Evolutionary conservation across 1,284 basidiomycete genomes (phyloP).

Genomic region (Austroboletus niveus): DNA sequence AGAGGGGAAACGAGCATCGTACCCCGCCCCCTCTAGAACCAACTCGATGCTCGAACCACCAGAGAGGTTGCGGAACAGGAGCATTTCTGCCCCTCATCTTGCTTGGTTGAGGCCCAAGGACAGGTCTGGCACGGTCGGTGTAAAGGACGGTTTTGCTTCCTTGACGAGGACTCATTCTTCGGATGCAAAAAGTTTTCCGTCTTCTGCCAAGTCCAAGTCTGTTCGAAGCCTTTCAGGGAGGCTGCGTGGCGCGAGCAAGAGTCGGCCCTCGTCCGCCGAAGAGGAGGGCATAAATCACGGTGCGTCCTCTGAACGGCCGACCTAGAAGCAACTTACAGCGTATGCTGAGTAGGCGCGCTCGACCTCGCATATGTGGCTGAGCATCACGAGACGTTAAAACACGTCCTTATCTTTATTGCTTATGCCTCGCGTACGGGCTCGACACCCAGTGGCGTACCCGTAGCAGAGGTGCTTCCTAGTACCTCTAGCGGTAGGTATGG

Average conservation of each 20-base stretch:
- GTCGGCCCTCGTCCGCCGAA: constrained; percentile 14
- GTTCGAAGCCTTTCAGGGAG: constrained; percentile 21
- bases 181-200: constrained; percentile 10
- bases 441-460: constrained; percentile 15
- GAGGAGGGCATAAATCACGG: constrained; percentile 14
- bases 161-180: constrained; percentile 16
- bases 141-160: constrained; percentile 13
- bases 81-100: constrained; percentile 69
- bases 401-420: constrained; percentile 62
- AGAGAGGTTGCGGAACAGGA: constrained; percentile 51
- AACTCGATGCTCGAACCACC: constrained; percentile 14
- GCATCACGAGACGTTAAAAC: constrained; percentile 78
- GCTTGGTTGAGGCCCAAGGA: constrained; percentile 55
- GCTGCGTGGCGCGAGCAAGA: constrained; percentile 21
- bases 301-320: constrained; percentile 11
- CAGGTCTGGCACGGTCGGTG: constrained; percentile 5
- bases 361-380: constrained; percentile 77
- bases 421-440: constrained; percentile 29
- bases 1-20: constrained; percentile 26
- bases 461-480: constrained; percentile 60
- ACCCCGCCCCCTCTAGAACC: constrained; percentile 6
- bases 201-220: constrained; percentile 9
- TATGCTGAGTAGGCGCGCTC: constrained; percentile 38
- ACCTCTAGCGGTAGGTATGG: constrained; percentile 40
- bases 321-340: not conserved